A percentile compares a stretch with the other conserved stretches of the same genome.
phyloP scores from a whole-genome alignment of 2,329 filamentous ascomycete species.

The Calonectria ilicicola region DNA sequence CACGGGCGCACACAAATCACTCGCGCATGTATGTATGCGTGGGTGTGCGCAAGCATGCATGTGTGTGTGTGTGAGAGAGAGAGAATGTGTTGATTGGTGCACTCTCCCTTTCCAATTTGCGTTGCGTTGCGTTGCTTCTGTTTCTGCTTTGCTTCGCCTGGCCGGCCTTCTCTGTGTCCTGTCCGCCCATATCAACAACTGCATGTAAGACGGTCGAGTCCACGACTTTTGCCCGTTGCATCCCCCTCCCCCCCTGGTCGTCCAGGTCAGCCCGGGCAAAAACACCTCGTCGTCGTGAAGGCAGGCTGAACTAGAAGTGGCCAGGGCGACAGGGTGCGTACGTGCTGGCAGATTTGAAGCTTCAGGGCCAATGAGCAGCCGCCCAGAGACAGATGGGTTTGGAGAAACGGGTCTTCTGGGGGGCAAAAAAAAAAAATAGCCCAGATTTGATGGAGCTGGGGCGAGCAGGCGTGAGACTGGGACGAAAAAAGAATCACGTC shows the following conservation, averaged over 20 bases:
- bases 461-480: conserved; percentile 2
- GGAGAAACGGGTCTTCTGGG: neutral
- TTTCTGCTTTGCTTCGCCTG: neutral
- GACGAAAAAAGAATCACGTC: neutral
- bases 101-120: neutral
- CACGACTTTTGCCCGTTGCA: neutral
- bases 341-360: neutral
- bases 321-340: neutral
- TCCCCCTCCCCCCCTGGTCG: conserved; percentile 8
- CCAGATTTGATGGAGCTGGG: neutral
- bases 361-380: neutral
- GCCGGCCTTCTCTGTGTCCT: neutral
- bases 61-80: too few species aligned
- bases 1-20: neutral
- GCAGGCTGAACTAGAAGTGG: conserved; percentile 7
- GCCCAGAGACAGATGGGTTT: neutral
- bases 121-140: neutral
- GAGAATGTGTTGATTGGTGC: neutral
- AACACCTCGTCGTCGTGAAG: conserved; percentile 10
- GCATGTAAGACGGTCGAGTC: neutral
- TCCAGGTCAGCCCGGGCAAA: conserved; percentile 8
- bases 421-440: neutral
- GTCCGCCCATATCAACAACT: neutral
- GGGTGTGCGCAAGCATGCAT: neutral
- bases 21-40: neutral